Base-by-base conservation (phyloP, 2,329 filamentous ascomycete species). In the Cercospora beticola region DNA sequence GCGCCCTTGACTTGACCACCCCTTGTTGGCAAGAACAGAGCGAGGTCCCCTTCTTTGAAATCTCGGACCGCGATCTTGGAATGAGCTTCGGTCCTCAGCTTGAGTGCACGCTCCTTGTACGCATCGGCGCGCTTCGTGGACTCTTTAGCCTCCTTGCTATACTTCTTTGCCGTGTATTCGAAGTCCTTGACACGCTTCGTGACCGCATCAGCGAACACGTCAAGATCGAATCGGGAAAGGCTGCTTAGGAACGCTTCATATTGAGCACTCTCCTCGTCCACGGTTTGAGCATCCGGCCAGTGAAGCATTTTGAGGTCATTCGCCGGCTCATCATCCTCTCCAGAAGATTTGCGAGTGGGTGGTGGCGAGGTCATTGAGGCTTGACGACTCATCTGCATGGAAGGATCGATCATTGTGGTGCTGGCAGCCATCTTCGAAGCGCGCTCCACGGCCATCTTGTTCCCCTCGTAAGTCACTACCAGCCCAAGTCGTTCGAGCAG, bases 41-140 rank as follows among this genome's bases (percentile, higher is more conserved):
- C 95, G 14, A 99, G 85, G 77, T 99, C 95, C 7, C 95, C 94
- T 79, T 97, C 94, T 77, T 97, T 98, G 83, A 99, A 99, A 62
- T 94, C 90, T 69, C 91, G 90, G 78, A 95, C 97, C 2, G 95
- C 94, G 77, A 99, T 97, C 83, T 98, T 98, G 74, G 97, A 92
- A 75, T 97, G 92, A 0, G 92, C 89, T 76, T 98, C 95, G 75
- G 90, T 91, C 72, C 96, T 92, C 57, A 90, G 84, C 14, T 86
- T 83, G 73, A 96, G 92, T 8, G 92, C 91, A 77, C 94, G 94
- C 73, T 98, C 95, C 12, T 94, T 88, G 76, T 97, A 97, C 8
- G 75, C 76, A 57, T 78, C 76, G 0, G 76, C 77, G 40, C 77
- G 77, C 62, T 76, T 77, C 43, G 67, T 70, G 9, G 76, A 74